Evolutionary conservation across 1,284 basidiomycete genomes (phyloP).

Genomic region (Caloboletus firmus): DNA sequence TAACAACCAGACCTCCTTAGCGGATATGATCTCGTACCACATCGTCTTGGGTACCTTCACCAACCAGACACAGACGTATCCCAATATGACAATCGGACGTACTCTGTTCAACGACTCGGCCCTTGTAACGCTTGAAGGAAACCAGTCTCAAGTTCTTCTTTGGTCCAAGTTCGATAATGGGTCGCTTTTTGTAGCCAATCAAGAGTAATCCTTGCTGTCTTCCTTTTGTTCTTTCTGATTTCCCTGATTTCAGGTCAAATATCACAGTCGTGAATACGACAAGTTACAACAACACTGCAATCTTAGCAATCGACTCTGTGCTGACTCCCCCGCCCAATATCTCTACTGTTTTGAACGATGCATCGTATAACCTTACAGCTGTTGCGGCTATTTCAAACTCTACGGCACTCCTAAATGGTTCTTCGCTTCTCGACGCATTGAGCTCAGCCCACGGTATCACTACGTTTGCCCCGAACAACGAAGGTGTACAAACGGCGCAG

Average conservation of each 20-base stretch:
- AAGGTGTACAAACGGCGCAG: slow-evolving; percentile 44
- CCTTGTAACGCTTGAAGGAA: slow-evolving; percentile 54
- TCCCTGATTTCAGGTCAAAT: slow-evolving; percentile 37
- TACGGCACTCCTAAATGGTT: slow-evolving; percentile 23
- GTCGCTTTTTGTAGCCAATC: slow-evolving; percentile 53
- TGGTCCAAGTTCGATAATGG: slow-evolving; percentile 51
- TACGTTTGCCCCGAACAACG: slow-evolving; percentile 65
- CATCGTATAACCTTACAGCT: slow-evolving; percentile 27
- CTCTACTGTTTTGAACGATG: slow-evolving; percentile 41
- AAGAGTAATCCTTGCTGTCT: slow-evolving; percentile 40
- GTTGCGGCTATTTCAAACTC: slow-evolving; percentile 29
- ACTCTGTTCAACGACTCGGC: slow-evolving; percentile 55
- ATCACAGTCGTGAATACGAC: slow-evolving; percentile 49
- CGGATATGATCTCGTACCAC: slow-evolving; percentile 61
- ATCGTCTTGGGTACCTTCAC: slow-evolving; percentile 55
- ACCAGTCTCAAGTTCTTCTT: slow-evolving; percentile 61
- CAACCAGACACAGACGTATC: slow-evolving; percentile 41
- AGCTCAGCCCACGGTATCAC: slow-evolving; percentile 57
- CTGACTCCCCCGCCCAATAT: slow-evolving; percentile 55
- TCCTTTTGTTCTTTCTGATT: neutral
- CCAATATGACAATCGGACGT: slow-evolving; percentile 62
- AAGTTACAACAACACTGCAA: slow-evolving; percentile 47
- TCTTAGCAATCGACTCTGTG: slow-evolving; percentile 53
- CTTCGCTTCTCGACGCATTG: slow-evolving; percentile 43
- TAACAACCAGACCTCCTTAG: slow-evolving; percentile 39